Percentiles rank a stretch among this genome's conserved stretches.
phyloP scores from a whole-genome alignment of 1,139 yeast genomes.

The Zygotorulaspora mrakii region DNA sequence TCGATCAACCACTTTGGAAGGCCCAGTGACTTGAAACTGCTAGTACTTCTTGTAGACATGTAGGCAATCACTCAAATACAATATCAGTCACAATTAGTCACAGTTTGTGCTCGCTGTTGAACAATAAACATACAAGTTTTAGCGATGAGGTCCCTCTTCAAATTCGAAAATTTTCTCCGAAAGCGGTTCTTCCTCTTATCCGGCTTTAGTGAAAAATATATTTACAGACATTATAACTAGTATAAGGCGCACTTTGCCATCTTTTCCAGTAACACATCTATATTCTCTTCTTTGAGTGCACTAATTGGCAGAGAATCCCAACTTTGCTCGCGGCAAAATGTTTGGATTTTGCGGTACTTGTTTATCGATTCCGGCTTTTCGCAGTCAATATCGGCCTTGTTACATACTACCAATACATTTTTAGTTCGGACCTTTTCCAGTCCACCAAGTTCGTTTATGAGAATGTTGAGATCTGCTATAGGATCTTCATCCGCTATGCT shows the following conservation, averaged over 20 bases:
- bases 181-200: background rate
- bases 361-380: slow-evolving; percentile 38
- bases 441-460: slow-evolving; percentile 74
- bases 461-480: slow-evolving; percentile 53
- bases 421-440: slow-evolving; percentile 46
- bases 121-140: background rate
- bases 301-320: slow-evolving; percentile 86
- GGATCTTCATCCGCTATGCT: slow-evolving; percentile 67
- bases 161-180: background rate
- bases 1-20: slow-evolving; percentile 84
- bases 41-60: slow-evolving; percentile 10
- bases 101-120: background rate
- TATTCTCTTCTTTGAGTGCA: slow-evolving; percentile 67
- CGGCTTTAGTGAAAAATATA: no score
- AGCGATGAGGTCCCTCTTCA: slow-evolving; percentile 2
- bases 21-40: slow-evolving; percentile 59
- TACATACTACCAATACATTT: slow-evolving; percentile 71
- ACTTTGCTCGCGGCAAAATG: slow-evolving; percentile 41
- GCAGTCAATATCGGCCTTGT: slow-evolving; percentile 77
- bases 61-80: slow-evolving; percentile 3
- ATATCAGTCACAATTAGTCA: slow-evolving; percentile 6
- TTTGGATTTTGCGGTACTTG: slow-evolving; percentile 44
- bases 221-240: background rate
- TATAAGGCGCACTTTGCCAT: slow-evolving; percentile 46
- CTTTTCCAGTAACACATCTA: slow-evolving; percentile 61